Evolutionary conservation across 1,139 yeast genomes (phyloP).

Genomic region (Kodamaea derodonti): DNA sequence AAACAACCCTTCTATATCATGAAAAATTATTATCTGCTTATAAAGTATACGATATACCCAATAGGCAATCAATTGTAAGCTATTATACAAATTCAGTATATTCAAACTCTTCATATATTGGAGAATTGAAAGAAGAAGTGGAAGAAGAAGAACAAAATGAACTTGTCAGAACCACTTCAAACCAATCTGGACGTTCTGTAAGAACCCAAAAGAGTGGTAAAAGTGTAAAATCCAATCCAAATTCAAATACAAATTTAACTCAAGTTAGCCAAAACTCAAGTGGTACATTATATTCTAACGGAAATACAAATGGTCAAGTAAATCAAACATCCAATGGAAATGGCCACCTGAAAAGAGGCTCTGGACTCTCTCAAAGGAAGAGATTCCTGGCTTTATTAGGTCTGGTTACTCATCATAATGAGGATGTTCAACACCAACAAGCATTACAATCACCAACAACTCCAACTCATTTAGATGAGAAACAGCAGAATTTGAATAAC

Average conservation of each 20-base stretch:
- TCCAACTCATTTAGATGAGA: slow-evolving; percentile 15
- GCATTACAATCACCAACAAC: slow-evolving; percentile 2
- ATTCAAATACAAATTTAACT: neutral
- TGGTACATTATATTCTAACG: too few relatives aligned
- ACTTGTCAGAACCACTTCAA: slow-evolving; percentile 11
- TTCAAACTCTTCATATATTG: slow-evolving; percentile 1
- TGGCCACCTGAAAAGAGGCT: slow-evolving; percentile 9
- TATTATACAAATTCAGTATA: slow-evolving; percentile 4
- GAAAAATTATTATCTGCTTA: slow-evolving; percentile 36
- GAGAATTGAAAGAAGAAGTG: slow-evolving; percentile 23
- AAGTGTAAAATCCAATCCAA: neutral
- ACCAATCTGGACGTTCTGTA: slow-evolving; percentile 11
- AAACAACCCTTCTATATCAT: slow-evolving; percentile 30
- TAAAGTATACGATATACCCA: slow-evolving; percentile 30
- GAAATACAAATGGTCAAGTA: too few relatives aligned
- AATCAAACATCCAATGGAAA: neutral
- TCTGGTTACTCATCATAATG: slow-evolving; percentile 6
- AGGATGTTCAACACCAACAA: too few relatives aligned
- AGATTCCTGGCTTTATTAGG: slow-evolving; percentile 26
- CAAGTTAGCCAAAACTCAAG: too few relatives aligned
- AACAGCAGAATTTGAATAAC: slow-evolving; percentile 26
- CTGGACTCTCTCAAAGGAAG: slow-evolving; percentile 18
- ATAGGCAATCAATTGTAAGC: slow-evolving; percentile 8
- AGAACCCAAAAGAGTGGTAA: slow-evolving; percentile 5
- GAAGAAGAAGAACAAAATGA: slow-evolving; percentile 22